Evolutionary conservation across 2,329 filamentous ascomycete species (phyloP), one percentile per base, ranked within the genome.

Genomic region (Aspergillus japonicus): DNA sequence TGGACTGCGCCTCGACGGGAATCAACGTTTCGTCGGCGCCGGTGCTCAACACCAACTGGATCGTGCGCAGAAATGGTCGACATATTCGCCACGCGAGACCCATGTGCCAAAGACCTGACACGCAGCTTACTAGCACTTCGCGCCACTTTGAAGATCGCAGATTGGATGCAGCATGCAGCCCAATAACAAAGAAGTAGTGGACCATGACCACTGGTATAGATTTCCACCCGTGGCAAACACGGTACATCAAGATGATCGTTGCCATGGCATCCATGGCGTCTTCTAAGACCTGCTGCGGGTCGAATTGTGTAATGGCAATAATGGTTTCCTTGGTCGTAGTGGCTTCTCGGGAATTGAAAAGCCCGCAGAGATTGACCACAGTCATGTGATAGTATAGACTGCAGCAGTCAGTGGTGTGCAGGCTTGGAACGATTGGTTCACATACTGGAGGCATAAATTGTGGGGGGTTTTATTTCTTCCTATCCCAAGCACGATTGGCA

Each of bases 351-450:
- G 53, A 33, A 6, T 33, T 21, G 19, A 35, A 55, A 1, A 55
- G 26, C 23, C 53, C 53, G n/a, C 42, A 48, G n/a, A 55, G 53
- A 24, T 47, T 55, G 26, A 55, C 42, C 16, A 48, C 26, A n/a
- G 53, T 24, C 29, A 55, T 55, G 42, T 55, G 53, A 35, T 55
- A 47, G n/a, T 55, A 55, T 29, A 55, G 31, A 42, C 53, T 55
- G 26, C 12, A 47, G 11, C 23, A 5, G 42, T 54, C 31, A 54
- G 52, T 16, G 39, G 2, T 19, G 3, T 44, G 47, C 10, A 42
- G n/a, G 12, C 6, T 6, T 12, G 14, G 16, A 4, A 10, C 31
- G 14, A 10, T n/a, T 5, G 24, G 35, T 24, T 5, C 5, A 47
- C 53, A 19, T 16, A 55, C 53, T 55, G 53, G 26, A 55, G 47